Evolutionary conservation across 306 rosid species (phyloP).

Genomic region (Cicer bijugum): DNA sequence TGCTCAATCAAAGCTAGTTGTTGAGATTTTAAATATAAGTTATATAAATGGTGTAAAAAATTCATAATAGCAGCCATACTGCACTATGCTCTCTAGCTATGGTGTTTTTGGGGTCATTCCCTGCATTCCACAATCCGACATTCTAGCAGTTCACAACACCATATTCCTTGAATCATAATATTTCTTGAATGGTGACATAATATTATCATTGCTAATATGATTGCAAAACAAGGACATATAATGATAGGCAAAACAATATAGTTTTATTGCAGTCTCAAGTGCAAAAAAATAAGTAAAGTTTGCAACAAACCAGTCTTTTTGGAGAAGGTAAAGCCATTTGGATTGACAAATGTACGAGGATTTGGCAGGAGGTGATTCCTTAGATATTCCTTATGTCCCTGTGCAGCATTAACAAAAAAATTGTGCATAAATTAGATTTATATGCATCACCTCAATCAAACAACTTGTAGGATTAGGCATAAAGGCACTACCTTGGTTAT

Average conservation of each 20-base stretch:
- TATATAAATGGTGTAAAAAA: no score
- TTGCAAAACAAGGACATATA: no score
- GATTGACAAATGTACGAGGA: constrained; percentile 82
- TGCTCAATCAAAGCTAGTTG: no score
- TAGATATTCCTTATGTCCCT: constrained; percentile 92
- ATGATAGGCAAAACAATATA: not conserved
- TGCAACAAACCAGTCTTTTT: constrained; percentile 76
- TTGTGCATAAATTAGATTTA: constrained; percentile 16
- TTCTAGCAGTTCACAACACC: not conserved
- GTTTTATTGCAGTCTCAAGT: not conserved
- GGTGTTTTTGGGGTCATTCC: no score
- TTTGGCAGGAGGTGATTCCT: constrained; percentile 85
- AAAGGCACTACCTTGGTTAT: constrained; percentile 77
- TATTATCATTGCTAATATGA: no score
- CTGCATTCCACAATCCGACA: no score
- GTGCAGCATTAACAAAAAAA: constrained; percentile 40
- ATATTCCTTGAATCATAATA: no score
- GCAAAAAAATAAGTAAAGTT: constrained; percentile 29
- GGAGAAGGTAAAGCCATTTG: constrained; percentile 66
- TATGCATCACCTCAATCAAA: constrained; percentile 21
- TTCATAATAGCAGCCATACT: no score
- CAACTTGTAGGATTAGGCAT: constrained; percentile 20
- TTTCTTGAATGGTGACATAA: no score
- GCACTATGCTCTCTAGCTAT: no score
- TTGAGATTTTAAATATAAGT: no score